Evolutionary conservation across 2,329 filamentous ascomycete species (phyloP).

Genomic region (Didymella arachidicola): DNA sequence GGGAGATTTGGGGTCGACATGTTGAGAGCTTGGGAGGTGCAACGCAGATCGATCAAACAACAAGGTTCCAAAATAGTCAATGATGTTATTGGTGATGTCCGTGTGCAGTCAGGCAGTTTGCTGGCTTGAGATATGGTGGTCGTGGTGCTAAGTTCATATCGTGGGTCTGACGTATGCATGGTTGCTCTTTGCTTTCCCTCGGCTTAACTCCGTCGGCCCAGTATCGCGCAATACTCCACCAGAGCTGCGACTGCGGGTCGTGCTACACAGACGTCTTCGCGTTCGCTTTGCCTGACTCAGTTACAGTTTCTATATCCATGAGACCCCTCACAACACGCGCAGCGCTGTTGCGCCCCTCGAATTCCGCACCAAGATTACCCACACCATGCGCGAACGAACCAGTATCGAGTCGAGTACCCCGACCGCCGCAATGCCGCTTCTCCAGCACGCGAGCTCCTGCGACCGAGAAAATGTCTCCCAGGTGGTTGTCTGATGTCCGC

Average conservation of each 20-base stretch:
- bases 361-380: background rate
- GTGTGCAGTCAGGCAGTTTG: background rate
- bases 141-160: background rate
- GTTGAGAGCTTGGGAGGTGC: background rate
- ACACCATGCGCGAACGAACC: conserved; percentile 10
- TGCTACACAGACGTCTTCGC: background rate
- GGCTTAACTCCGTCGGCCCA: conserved; percentile 21
- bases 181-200: conserved; percentile 19
- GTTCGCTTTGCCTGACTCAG: background rate
- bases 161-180: conserved; percentile 28
- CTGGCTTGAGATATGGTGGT: background rate
- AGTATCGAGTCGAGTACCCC: conserved; percentile 5
- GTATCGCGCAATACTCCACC: conserved; percentile 19
- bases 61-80: too few species aligned
- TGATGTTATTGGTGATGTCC: too few species aligned
- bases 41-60: too few species aligned
- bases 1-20: conserved; percentile 35
- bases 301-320: conserved; percentile 22
- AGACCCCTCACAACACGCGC: conserved; percentile 25
- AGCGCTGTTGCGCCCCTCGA: conserved; percentile 23
- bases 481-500: conserved; percentile 76
- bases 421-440: conserved; percentile 10
- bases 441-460: conserved; percentile 26
- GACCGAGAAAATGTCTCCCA: conserved; percentile 54
- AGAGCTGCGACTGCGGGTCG: background rate